phyloP scores from a whole-genome alignment of 495 filamentous ascomycete genomes.

The Xylaria telfairii region DNA sequence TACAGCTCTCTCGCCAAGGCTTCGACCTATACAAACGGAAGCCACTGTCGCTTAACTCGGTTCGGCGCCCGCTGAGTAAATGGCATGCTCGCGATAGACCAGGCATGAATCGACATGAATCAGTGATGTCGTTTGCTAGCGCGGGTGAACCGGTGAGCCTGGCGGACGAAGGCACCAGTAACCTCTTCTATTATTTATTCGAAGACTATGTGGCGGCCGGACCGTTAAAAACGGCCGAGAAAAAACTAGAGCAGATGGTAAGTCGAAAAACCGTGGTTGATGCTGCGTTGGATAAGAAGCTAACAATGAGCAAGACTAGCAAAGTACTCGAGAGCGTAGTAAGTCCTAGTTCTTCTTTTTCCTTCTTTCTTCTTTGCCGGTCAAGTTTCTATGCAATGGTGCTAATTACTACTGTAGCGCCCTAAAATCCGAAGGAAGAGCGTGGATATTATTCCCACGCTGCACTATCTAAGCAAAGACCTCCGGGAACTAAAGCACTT shows the following conservation, averaged over 20 bases:
- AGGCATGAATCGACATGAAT: conserved; percentile 40
- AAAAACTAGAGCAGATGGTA: conserved; percentile 78
- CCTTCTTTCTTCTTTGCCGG: no score
- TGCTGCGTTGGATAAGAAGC: background rate
- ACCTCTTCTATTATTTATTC: conserved; percentile 87
- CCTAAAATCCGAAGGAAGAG: conserved; percentile 37
- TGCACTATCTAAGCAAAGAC: conserved; percentile 66
- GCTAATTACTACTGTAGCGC: conserved; percentile 31
- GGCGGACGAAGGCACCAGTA: conserved; percentile 68
- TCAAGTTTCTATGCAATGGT: background rate
- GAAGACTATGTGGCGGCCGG: conserved; percentile 66
- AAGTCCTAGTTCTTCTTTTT: conserved; percentile 23
- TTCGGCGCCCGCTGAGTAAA: conserved; percentile 40
- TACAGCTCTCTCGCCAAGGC: conserved; percentile 64
- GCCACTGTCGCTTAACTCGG: conserved; percentile 56
- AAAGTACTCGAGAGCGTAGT: conserved; percentile 39
- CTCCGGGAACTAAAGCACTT: conserved; percentile 79
- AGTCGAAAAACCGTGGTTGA: conserved; percentile 28
- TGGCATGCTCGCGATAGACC: conserved; percentile 32
- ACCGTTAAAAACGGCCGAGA: conserved; percentile 68
- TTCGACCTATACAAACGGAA: conserved; percentile 45
- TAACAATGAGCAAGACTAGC: conserved; percentile 32
- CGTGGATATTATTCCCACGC: conserved; percentile 47
- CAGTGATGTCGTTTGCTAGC: conserved; percentile 28
- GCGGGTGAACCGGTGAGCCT: conserved; percentile 32